phyloP scores from a whole-genome alignment of 805 yeast species.

The Ogataea salicorniae region DNA sequence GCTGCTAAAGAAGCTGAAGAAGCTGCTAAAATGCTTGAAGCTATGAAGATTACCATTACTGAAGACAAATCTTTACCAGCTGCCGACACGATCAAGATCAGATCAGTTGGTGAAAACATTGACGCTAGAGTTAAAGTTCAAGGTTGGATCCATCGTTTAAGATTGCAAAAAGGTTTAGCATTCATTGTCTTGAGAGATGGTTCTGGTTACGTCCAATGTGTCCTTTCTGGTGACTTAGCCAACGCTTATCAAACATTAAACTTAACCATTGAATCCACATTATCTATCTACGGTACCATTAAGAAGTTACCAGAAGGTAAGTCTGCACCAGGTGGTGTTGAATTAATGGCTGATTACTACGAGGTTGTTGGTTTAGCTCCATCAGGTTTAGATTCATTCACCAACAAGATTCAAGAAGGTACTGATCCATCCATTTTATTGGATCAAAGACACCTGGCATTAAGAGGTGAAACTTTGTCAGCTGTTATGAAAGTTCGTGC shows the following conservation, averaged over 20 bases:
- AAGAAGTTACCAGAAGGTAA: constrained; percentile 91
- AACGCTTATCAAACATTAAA: constrained; percentile 79
- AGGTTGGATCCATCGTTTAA: constrained; percentile 96
- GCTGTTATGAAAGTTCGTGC: constrained; percentile 96
- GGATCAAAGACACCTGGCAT: constrained; percentile 93
- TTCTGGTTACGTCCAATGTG: constrained; percentile 82
- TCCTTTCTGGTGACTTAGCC: constrained; percentile 86
- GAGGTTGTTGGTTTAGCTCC: constrained; percentile 92
- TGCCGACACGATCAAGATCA: constrained; percentile 66
- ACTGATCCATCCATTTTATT: constrained; percentile 90
- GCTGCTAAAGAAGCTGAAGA: constrained; percentile 63
- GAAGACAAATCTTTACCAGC: constrained; percentile 71
- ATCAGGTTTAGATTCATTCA: constrained; percentile 89
- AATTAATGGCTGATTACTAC: constrained; percentile 85
- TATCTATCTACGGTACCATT: constrained; percentile 74
- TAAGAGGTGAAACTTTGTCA: constrained; percentile 92
- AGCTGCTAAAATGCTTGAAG: constrained; percentile 68
- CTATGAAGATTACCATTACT: constrained; percentile 67
- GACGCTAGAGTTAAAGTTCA: constrained; percentile 69
- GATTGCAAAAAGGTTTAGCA: constrained; percentile 87
- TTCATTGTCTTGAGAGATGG: constrained; percentile 95
- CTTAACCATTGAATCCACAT: constrained; percentile 84
- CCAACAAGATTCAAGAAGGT: constrained; percentile 89
- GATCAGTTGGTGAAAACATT: constrained; percentile 45
- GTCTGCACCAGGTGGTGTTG: constrained; percentile 96